Base-by-base conservation (phyloP, 345 rosid species). In the Fremontodendron californicum region DNA sequence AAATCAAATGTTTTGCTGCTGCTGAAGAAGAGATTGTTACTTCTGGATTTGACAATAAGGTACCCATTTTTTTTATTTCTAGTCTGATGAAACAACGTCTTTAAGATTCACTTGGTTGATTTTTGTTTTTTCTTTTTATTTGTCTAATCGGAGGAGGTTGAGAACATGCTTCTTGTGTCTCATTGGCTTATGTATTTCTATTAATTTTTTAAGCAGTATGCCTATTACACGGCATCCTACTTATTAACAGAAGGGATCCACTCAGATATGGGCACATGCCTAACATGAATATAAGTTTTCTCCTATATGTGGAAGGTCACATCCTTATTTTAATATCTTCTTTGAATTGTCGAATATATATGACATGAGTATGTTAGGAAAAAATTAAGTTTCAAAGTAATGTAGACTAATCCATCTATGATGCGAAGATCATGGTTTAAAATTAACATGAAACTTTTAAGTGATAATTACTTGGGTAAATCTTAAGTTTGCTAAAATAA, bases 41-140 rank as follows among this genome's bases (percentile, higher is more conserved):
- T 33, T 92, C 96, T 75, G 99, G 98, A 76, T 93, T 88, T 83
- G 97, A 93, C 88, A 95, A 91, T 75, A 92, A 88, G 96, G 98
- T 95, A 62, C 49, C 29, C 62, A 19, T 65, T 75, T 57, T 15
- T 25, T 25, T 16, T 0, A 40, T 78, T 79, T 35, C 40, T 33
- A 9, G 55, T 65, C 23, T 57, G 49, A 9, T 71, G 21, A 69
- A 54, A 42, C 39, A 65, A 61, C 8, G 16, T 51, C 45, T 69
- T 31, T 23, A 61, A 31, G 3, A 16, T 43, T 45, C 19, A 40
- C 0, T 43, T 15, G 43, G 65, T 35, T 51, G 18, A 16, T 21
- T 7, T 19, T 9, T 54, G 37, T 45, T 65, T 5, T 65, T 25
- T 23, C 0, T 35, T 1, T 35, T 33, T 35, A 9, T 57, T 29